phyloP scores from a whole-genome alignment of 2,329 filamentous ascomycete genomes.

The Myrmaecium sp. region DNA sequence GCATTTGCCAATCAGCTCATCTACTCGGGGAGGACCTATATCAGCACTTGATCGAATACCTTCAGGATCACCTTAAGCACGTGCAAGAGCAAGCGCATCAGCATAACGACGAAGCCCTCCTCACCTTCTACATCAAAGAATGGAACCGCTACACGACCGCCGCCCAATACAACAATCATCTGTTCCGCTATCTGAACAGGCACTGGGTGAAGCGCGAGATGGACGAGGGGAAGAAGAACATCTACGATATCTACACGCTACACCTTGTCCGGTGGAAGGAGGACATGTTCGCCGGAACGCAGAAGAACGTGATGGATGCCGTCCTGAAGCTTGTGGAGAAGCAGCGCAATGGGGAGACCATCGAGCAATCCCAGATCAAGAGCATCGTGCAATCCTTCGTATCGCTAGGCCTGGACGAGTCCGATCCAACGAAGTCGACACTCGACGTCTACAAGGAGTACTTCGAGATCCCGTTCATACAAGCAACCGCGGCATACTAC shows the following conservation, averaged over 20 bases:
- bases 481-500: slow-evolving; percentile 73
- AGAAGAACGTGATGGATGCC: slow-evolving; percentile 81
- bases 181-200: slow-evolving; percentile 89
- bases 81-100: slow-evolving; percentile 57
- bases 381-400: slow-evolving; percentile 91
- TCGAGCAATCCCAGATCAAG: slow-evolving; percentile 94
- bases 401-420: slow-evolving; percentile 82
- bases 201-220: slow-evolving; percentile 99
- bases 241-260: slow-evolving; percentile 95
- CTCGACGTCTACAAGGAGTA: slow-evolving; percentile 85
- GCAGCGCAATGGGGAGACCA: slow-evolving; percentile 92
- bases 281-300: slow-evolving; percentile 72
- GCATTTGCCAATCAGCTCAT: slow-evolving; percentile 45
- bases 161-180: slow-evolving; percentile 91
- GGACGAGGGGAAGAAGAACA: slow-evolving; percentile 95
- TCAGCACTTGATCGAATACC: slow-evolving; percentile 73
- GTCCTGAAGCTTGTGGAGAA: slow-evolving; percentile 93
- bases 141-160: slow-evolving; percentile 93
- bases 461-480: slow-evolving; percentile 85
- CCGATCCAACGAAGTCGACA: slow-evolving; percentile 82
- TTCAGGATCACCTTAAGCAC: slow-evolving; percentile 56
- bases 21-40: slow-evolving; percentile 93
- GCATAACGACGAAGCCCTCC: slow-evolving; percentile 76
- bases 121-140: slow-evolving; percentile 88
- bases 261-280: slow-evolving; percentile 92